These are phyloP conservation scores for Forsythia viridissima DNA, from an alignment of 257 asterid genomes.

Conservation along the genomic window DNA sequence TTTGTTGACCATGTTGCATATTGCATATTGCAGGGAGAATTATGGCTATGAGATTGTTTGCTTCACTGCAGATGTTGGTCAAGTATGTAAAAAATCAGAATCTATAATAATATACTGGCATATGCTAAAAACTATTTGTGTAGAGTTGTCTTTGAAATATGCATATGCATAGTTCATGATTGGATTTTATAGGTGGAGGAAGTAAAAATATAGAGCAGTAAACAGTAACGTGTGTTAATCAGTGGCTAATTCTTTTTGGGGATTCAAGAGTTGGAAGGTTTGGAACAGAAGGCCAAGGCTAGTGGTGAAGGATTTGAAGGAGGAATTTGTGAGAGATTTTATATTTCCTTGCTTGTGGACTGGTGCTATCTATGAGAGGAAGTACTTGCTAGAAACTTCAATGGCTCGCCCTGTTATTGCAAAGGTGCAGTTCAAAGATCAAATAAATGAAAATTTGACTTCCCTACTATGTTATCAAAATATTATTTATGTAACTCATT, in stretches of 20 bases:
- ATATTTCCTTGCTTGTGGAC: slow-evolving; percentile 93
- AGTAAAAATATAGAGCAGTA: no score
- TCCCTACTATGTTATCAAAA: neutral
- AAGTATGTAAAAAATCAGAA: slow-evolving; percentile 52
- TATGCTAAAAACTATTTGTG: no score
- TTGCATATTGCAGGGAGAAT: slow-evolving; percentile 65
- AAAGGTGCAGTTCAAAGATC: slow-evolving; percentile 53
- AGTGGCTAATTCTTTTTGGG: slow-evolving; percentile 48
- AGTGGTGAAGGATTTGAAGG: slow-evolving; percentile 97
- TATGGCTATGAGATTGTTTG: slow-evolving; percentile 94
- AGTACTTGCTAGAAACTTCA: slow-evolving; percentile 92
- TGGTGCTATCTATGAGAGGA: slow-evolving; percentile 91
- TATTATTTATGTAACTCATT: neutral
- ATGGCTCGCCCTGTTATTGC: slow-evolving; percentile 99
- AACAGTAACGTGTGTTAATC: neutral
- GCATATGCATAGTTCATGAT: slow-evolving; percentile 9
- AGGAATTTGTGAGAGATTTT: slow-evolving; percentile 89
- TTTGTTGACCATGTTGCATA: neutral
- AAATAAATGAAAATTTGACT: neutral
- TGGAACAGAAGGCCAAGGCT: slow-evolving; percentile 91
- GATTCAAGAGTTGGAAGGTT: slow-evolving; percentile 83
- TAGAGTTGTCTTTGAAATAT: neutral
- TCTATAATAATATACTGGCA: neutral
- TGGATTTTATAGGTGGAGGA: neutral
- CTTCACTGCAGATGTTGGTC: slow-evolving; percentile 97